Base-by-base conservation (phyloP, 805 yeast species). In the Zygoascus ofunaensis region DNA sequence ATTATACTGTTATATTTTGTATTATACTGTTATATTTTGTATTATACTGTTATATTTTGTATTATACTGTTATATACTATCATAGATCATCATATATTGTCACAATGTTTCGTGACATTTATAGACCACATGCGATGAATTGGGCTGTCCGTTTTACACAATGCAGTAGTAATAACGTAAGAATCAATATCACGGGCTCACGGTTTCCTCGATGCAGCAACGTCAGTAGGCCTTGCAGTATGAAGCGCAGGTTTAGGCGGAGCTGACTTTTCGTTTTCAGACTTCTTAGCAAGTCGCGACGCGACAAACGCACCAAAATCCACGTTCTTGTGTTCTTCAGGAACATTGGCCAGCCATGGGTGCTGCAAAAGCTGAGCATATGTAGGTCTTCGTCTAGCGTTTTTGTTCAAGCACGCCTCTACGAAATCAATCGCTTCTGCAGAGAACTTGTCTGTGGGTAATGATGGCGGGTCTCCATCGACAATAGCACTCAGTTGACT, bases 401-500 rank as follows among this genome's bases (percentile, higher is more conserved):
- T 74, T 64, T 90, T 92, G 55, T 80, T 79, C 45, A 92, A 68
- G 63, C 72, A 65, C 47, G 76, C 72, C 10, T 71, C 70, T 8
- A 90, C 94, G 62, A 92, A 92, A 51, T 79, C 77, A 54, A 78
- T 81, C 0, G 97, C 97, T 42, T 80, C 82, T n/a, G 69, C 61
- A 1, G 89, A 76, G 59, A 76, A 92, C 54, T 64, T 66, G 42
- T 63, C 74, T 2, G 70, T 64, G 15, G 89, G 89, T 43, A 87
- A 67, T 38, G 69, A 67, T n/a, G 96, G 96, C 3, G 95, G 87
- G 22, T 83, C 87, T 8, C 95, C 96, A 59, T 86, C 94, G n/a
- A 92, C 97, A 56, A 92, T 92, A 2, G 97, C 97, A 64, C 87
- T 82, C 51, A 92, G 72, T 64, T 92, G 98, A 4, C 92, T 82